Evolutionary conservation across 352 stramenopile genomes (phyloP), one percentile per base, ranked within the genome.

Genomic region (Phytophthora sojae): DNA sequence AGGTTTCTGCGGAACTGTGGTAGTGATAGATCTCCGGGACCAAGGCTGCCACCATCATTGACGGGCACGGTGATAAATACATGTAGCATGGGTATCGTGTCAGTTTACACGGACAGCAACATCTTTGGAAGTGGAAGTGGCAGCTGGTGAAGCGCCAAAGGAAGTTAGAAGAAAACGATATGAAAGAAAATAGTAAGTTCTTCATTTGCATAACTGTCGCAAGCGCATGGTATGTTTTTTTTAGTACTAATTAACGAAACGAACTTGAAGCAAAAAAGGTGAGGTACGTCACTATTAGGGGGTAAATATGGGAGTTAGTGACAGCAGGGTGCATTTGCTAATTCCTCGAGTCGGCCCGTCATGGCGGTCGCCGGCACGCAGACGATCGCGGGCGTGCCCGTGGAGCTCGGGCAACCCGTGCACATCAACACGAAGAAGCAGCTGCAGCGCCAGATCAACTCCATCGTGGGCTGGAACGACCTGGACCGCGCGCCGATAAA

Each of bases 371-470:
- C 58, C 19, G 67, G 61, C 6, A 61, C 70, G 29, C 61, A 73
- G 59, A 73, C 66, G 4, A 79, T 89, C 35, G 82, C 77, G 12
- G 82, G 80, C 52, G 83, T 92, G 32, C 85, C 85, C 21, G 73
- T 89, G 44, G 87, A 95, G 59, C 71, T 95, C 26, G 87, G 87
- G 3, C 74, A 89, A 63, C 64, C 80, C 19, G 81, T 95, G 44
- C 82, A 91, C 42, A 66, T 91, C 23, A 87, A 72, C 61, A 84
- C 83, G 12, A 93, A 92, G 75, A 95, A 93, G 75, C 85, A 91
- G 62, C 73, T 95, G 37, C 87, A 95, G 76, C 82, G 83, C 6
- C 87, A 95, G 68, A 89, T 96, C 59, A 96, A 96, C 66, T 71
- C 62, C 12, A 93, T 96, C 57, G 73, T 96, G 30, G 85, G 85